A percentile compares a stretch with the other conserved stretches of the same genome.
Conservation (phyloP, 208 protist species). For the Acanthamoeba healyi region DNA sequence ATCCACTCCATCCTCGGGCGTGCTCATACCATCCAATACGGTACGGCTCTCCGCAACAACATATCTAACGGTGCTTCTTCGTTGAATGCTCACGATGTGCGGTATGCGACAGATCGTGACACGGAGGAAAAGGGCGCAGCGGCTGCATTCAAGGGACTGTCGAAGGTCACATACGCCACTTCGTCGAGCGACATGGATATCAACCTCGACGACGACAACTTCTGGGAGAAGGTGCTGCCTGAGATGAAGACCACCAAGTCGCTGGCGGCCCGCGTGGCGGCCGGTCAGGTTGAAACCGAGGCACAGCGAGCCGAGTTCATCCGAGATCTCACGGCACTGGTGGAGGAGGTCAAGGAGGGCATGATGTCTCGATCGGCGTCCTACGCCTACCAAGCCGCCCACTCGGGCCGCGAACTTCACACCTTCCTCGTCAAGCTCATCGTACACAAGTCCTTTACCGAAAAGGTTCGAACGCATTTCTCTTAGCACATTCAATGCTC, state of each 20-base stretch:
- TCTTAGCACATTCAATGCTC: neutral
- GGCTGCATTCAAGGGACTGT: constrained; percentile 34
- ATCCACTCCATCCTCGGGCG: constrained; percentile 49
- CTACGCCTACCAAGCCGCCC: neutral
- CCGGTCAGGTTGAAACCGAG: constrained; percentile 1
- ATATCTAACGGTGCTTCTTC: too few relatives aligned
- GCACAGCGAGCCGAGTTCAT: constrained; percentile 7
- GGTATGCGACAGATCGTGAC: too few relatives aligned
- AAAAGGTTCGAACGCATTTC: neutral
- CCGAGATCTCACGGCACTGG: neutral
- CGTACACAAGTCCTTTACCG: neutral
- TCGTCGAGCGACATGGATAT: constrained; percentile 67
- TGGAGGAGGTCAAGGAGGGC: constrained; percentile 34
- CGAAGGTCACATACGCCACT: constrained; percentile 51
- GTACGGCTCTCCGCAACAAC: too few relatives aligned
- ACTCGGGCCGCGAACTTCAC: constrained; percentile 9
- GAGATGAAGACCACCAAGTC: constrained; percentile 58
- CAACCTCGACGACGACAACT: constrained; percentile 89
- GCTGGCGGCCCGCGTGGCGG: neutral
- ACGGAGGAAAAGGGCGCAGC: neutral
- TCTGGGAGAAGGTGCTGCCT: constrained; percentile 88
- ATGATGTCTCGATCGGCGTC: constrained; percentile 16
- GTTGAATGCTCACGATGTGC: neutral
- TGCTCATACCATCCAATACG: constrained; percentile 29
- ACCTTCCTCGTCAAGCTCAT: constrained; percentile 37